Conservation (phyloP, 1,284 basidiomycete genomes). For the Ustilago lituana region DNA sequence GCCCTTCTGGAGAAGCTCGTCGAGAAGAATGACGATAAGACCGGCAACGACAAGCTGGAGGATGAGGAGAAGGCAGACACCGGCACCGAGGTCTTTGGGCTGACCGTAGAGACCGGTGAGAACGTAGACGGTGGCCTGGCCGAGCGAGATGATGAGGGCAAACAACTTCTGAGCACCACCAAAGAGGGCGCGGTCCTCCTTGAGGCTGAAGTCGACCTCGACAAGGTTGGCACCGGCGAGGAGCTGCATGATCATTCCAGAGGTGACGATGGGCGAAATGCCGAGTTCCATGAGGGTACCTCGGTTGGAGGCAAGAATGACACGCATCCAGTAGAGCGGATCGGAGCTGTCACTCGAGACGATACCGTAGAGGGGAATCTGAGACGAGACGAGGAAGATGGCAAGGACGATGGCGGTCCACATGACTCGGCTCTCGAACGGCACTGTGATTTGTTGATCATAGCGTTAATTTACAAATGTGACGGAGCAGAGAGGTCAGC, state of each 20-base stretch:
- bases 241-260: slow-evolving; percentile 99
- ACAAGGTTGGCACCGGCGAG: slow-evolving; percentile 96
- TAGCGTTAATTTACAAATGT: too few relatives aligned
- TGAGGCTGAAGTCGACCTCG: slow-evolving; percentile 95
- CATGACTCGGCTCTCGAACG: slow-evolving; percentile 65
- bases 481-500: slow-evolving; percentile 7
- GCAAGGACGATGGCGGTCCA: slow-evolving; percentile 67
- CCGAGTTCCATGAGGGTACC: slow-evolving; percentile 99
- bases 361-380: slow-evolving; percentile 67
- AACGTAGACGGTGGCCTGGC: slow-evolving; percentile 96
- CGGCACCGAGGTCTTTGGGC: slow-evolving; percentile 90
- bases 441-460: slow-evolving; percentile 56
- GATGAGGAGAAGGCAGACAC: slow-evolving; percentile 92
- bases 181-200: slow-evolving; percentile 96
- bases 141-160: slow-evolving; percentile 93
- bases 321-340: slow-evolving; percentile 99
- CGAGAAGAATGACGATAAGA: slow-evolving; percentile 96
- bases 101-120: slow-evolving; percentile 95
- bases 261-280: slow-evolving; percentile 94
- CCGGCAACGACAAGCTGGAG: slow-evolving; percentile 93
- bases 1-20: slow-evolving; percentile 97
- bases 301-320: slow-evolving; percentile 96
- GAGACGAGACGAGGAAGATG: slow-evolving; percentile 66
- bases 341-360: slow-evolving; percentile 71
- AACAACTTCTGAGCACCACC: slow-evolving; percentile 97